These are phyloP conservation scores for Chytridium lagenaria DNA, from an alignment of 371 early-diverging fungal genomes.

Conservation along the genomic window DNA sequence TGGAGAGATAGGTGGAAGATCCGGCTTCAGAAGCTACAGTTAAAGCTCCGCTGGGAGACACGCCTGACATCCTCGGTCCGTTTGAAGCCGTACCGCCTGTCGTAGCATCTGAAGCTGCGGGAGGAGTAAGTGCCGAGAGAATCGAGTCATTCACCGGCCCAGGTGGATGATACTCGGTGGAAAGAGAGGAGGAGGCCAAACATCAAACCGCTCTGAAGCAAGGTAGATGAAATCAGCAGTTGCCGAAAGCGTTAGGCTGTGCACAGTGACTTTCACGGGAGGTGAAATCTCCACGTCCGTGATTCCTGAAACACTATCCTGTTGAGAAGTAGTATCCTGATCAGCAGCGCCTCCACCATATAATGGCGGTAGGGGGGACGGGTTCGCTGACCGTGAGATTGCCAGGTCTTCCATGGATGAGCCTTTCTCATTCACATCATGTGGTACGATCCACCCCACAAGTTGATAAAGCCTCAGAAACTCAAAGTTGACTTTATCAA, in stretches of 20 bases:
- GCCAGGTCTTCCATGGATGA: not conserved
- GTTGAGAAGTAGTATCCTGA: not conserved
- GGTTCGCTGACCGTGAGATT: not conserved
- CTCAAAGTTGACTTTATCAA: constrained; percentile 64
- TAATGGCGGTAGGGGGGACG: not conserved
- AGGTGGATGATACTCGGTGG: constrained; percentile 38
- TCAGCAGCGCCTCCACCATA: too few relatives aligned
- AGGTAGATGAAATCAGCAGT: constrained; percentile 52
- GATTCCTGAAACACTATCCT: constrained; percentile 1
- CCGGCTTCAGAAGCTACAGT: constrained; percentile 7
- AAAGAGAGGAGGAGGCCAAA: constrained; percentile 55
- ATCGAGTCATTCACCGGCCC: constrained; percentile 28
- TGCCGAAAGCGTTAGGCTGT: constrained; percentile 41
- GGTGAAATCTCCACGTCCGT: constrained; percentile 22
- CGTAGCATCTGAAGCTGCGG: not conserved
- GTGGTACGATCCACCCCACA: constrained; percentile 52
- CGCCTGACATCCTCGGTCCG: not conserved
- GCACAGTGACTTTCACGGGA: constrained; percentile 27
- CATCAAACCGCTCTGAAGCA: constrained; percentile 48
- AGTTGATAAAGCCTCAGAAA: constrained; percentile 61
- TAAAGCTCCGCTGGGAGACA: constrained; percentile 1
- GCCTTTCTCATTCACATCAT: constrained; percentile 8
- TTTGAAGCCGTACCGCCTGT: not conserved
- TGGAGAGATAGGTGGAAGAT: not conserved
- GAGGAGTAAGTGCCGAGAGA: constrained; percentile 3